Conservation (phyloP, 495 filamentous ascomycete species). For the Neurospora sp. region DNA sequence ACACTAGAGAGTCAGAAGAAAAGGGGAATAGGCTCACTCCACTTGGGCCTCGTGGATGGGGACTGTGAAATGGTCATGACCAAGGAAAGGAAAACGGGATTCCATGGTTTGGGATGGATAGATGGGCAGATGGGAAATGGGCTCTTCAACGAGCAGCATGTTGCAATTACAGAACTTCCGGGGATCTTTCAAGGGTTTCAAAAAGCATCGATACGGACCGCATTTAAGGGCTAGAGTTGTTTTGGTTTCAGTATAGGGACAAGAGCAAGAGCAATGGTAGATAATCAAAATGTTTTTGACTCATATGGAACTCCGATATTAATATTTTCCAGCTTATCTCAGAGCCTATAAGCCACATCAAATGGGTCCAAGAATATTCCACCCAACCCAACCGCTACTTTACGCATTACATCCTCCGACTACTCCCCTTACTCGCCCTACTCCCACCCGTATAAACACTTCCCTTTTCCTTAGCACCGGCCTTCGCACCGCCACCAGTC, state of each 20-base stretch:
- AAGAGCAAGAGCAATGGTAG: background rate
- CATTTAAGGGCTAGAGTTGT: background rate
- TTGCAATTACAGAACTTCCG: background rate
- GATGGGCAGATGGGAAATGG: background rate
- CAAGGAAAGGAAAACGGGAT: background rate
- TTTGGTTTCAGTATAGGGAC: background rate
- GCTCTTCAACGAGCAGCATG: background rate
- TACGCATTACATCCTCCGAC: background rate
- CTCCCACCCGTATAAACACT: background rate
- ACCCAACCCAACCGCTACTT: background rate
- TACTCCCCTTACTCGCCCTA: background rate
- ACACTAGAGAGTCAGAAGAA: background rate
- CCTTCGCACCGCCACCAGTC: conserved; percentile 7
- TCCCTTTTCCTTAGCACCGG: conserved; percentile 2
- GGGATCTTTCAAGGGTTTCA: background rate
- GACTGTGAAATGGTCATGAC: background rate
- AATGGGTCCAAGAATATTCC: background rate
- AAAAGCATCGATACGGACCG: background rate
- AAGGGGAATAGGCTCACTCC: background rate
- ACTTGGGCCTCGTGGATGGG: background rate
- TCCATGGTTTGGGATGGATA: background rate
- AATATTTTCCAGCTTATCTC: background rate
- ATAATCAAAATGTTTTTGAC: background rate
- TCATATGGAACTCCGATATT: background rate
- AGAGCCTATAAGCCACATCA: background rate